Conservation (phyloP, 176 grass and related monocot species). For the Rhynchospora pubera region DNA sequence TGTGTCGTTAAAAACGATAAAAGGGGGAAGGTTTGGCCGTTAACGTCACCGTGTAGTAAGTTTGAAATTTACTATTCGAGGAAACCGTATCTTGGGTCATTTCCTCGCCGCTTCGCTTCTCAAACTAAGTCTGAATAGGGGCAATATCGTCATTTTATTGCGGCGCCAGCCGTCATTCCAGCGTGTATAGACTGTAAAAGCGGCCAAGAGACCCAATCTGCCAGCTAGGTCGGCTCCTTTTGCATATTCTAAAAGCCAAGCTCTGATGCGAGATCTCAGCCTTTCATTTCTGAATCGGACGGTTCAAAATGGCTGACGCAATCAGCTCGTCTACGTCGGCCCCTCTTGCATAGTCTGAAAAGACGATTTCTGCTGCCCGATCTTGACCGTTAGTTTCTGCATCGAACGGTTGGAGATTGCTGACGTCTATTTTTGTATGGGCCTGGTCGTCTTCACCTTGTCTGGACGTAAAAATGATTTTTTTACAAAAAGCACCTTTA, state of each 20-base stretch:
- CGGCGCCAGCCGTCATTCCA: constrained; percentile 23
- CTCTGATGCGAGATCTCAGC: neutral
- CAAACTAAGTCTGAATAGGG: neutral
- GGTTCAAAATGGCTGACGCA: neutral
- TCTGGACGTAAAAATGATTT: neutral
- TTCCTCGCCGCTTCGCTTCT: neutral
- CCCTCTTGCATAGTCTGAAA: neutral
- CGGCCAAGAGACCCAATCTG: neutral
- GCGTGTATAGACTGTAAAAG: neutral
- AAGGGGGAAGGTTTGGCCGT: constrained; percentile 11
- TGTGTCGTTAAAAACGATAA: neutral
- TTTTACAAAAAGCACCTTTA: neutral
- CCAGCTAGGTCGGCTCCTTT: neutral
- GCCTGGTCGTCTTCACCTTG: neutral
- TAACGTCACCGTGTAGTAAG: constrained; percentile 1
- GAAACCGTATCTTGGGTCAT: neutral
- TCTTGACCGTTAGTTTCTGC: neutral
- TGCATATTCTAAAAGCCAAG: neutral
- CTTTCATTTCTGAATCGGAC: constrained; percentile 15
- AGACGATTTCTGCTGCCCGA: neutral
- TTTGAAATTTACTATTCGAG: constrained; percentile 8
- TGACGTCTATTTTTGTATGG: neutral
- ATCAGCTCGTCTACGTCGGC: neutral
- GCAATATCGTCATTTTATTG: neutral
- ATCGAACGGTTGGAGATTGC: neutral